Percentiles rank a stretch among this genome's conserved stretches.
phyloP scores from a whole-genome alignment of 768 basidiomycete genomes.

The Xerocomellus chrysenteron region DNA sequence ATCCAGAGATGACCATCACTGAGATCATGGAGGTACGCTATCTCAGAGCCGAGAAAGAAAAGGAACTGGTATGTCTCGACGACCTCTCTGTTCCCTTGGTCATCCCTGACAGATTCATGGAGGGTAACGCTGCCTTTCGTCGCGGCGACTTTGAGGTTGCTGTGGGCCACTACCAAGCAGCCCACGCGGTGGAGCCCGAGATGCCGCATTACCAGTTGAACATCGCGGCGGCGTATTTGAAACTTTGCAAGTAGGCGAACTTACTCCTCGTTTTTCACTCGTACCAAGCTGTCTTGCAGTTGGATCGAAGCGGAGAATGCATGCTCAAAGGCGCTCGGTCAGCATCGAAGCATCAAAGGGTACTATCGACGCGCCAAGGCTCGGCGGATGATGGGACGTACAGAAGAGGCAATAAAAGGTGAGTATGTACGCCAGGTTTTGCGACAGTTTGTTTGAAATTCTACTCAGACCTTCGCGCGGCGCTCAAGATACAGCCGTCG shows the following conservation, averaged over 20 bases:
- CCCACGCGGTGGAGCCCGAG: slow-evolving; percentile 66
- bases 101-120: slow-evolving; percentile 9
- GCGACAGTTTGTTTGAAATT: background rate
- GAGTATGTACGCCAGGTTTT: background rate
- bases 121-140: slow-evolving; percentile 73
- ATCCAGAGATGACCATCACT: slow-evolving; percentile 56
- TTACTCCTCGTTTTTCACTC: slow-evolving; percentile 5
- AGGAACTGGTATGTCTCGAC: slow-evolving; percentile 53
- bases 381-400: slow-evolving; percentile 54
- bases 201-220: slow-evolving; percentile 76
- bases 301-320: slow-evolving; percentile 74
- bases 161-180: slow-evolving; percentile 56
- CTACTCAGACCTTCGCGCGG: slow-evolving; percentile 55
- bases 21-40: slow-evolving; percentile 77
- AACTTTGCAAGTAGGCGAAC: slow-evolving; percentile 59
- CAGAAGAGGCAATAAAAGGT: slow-evolving; percentile 64
- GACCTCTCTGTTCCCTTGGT: background rate
- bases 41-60: slow-evolving; percentile 66
- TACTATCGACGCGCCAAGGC: slow-evolving; percentile 70
- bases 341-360: slow-evolving; percentile 68
- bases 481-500: slow-evolving; percentile 60
- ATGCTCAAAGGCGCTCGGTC: slow-evolving; percentile 60
- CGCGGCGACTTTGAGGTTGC: slow-evolving; percentile 57
- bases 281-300: slow-evolving; percentile 37
- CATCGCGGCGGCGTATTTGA: slow-evolving; percentile 71